Evolutionary conservation across 2,329 filamentous ascomycete species (phyloP).

Genomic region (Chaetomiaceae sp.): DNA sequence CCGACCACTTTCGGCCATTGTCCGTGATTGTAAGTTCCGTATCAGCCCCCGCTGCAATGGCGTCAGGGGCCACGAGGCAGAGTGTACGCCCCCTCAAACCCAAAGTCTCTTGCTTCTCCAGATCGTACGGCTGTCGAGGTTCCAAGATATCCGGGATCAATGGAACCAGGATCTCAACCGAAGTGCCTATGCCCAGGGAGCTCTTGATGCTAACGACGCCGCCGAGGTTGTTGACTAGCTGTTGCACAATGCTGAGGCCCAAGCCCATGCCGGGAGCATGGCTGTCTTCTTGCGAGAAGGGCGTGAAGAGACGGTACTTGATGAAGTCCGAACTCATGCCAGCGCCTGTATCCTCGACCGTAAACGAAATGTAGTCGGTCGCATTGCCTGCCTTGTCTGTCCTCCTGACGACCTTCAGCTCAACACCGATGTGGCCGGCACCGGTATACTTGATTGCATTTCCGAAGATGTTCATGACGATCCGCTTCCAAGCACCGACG

Average conservation of each 20-base stretch:
- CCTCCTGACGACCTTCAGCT: conserved; percentile 3
- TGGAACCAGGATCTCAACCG: conserved; percentile 19
- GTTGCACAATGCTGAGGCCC: conserved; percentile 58
- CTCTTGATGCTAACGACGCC: conserved; percentile 55
- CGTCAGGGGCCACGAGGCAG: conserved; percentile 15
- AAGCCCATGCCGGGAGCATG: conserved; percentile 57
- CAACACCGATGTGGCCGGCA: conserved; percentile 15
- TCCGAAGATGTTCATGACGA: conserved; percentile 50
- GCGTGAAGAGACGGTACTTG: conserved; percentile 52
- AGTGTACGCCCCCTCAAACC: conserved; percentile 7
- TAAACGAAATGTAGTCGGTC: conserved; percentile 32
- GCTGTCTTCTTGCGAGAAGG: conserved; percentile 58
- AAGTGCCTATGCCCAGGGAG: conserved; percentile 29
- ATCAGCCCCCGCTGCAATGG: conserved; percentile 1
- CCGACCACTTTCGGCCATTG: conserved; percentile 8
- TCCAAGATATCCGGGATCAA: not conserved
- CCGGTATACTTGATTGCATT: conserved; percentile 49
- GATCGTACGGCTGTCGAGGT: no score
- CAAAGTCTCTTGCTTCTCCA: not conserved
- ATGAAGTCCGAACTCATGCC: conserved; percentile 61
- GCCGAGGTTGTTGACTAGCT: conserved; percentile 51
- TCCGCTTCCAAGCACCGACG: conserved; percentile 28
- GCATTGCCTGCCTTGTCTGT: conserved; percentile 9
- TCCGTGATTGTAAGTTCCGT: not conserved
- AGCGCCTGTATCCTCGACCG: conserved; percentile 57